Conservation (phyloP, 352 stramenopile genomes). For the Globisporangium spiculum region DNA sequence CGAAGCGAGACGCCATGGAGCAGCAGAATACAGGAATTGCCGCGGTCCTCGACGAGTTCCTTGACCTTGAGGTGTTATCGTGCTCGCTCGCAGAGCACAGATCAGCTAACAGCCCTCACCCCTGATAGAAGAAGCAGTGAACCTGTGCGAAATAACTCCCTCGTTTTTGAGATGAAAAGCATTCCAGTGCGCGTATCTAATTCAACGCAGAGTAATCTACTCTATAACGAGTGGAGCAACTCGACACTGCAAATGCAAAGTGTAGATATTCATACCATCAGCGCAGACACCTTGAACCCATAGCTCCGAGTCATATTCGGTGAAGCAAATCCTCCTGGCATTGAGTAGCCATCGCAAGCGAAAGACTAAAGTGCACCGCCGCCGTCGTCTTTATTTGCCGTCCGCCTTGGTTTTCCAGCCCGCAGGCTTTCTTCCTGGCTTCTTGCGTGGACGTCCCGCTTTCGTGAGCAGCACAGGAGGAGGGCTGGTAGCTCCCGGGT, state of each 20-base stretch:
- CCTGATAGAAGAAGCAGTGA: not conserved
- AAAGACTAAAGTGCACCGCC: too few species aligned
- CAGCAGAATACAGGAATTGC: not conserved
- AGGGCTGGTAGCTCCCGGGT: not conserved
- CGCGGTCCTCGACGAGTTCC: not conserved
- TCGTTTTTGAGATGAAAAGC: too few species aligned
- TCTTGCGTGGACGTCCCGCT: slow-evolving; percentile 45
- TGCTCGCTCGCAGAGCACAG: not conserved
- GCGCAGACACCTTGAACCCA: too few species aligned
- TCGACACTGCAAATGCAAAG: too few species aligned
- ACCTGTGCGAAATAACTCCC: too few species aligned
- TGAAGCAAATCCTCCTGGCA: too few species aligned
- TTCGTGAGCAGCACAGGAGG: slow-evolving; percentile 35
- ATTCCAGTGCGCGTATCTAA: too few species aligned
- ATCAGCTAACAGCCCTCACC: not conserved
- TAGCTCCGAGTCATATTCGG: too few species aligned
- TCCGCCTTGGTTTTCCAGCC: slow-evolving; percentile 15
- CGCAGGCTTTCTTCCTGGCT: slow-evolving; percentile 43
- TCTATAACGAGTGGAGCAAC: too few species aligned
- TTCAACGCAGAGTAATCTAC: too few species aligned
- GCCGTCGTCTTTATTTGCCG: not conserved
- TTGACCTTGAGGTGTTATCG: not conserved
- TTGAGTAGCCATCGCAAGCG: too few species aligned
- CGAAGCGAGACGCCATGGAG: not conserved
- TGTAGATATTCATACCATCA: too few species aligned